A percentile compares a stretch with the other conserved stretches of the same genome.
These are phyloP conservation scores for Sporopachydermia cereana DNA, from an alignment of 1,139 yeast species.

Conservation along the genomic window DNA sequence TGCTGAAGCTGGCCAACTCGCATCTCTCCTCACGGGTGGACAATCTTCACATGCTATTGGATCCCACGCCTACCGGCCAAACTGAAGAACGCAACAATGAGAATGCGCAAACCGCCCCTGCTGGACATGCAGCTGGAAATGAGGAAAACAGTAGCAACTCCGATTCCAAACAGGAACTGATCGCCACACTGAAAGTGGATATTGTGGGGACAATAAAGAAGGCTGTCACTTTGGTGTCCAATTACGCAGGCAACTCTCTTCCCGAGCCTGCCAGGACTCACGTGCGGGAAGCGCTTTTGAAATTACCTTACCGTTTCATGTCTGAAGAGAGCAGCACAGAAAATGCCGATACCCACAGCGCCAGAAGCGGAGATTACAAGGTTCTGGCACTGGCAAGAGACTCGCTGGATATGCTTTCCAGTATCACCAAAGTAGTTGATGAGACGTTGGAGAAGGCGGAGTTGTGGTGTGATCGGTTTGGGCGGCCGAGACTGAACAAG, in stretches of 20 bases:
- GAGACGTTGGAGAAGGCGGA: conserved; percentile 80
- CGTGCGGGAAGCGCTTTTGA: conserved; percentile 67
- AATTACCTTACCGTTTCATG: conserved; percentile 60
- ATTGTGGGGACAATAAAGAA: conserved; percentile 82
- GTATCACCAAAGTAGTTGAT: conserved; percentile 72
- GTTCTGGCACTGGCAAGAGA: conserved; percentile 79
- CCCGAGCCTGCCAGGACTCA: conserved; percentile 81
- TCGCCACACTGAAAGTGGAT: conserved; percentile 52
- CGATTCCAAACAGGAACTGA: conserved; percentile 20
- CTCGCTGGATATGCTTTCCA: conserved; percentile 76
- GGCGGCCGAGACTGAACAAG: conserved; percentile 9
- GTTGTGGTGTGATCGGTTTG: conserved; percentile 41
- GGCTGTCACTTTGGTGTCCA: conserved; percentile 75
- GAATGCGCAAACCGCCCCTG: too few relatives aligned
- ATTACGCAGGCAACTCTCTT: conserved; percentile 61
- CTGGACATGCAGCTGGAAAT: neutral
- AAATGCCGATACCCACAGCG: conserved; percentile 13
- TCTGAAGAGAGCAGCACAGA: conserved; percentile 21
- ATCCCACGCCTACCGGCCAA: conserved; percentile 26
- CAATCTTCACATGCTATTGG: conserved; percentile 40
- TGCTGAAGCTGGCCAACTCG: conserved; percentile 65
- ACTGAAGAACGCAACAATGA: conserved; percentile 8
- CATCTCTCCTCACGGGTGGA: conserved; percentile 55
- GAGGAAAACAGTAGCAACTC: conserved; percentile 14
- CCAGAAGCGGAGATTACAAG: conserved; percentile 36